Evolutionary conservation across 2,329 filamentous ascomycete species (phyloP).

Genomic region (Paecilomyces formosus): DNA sequence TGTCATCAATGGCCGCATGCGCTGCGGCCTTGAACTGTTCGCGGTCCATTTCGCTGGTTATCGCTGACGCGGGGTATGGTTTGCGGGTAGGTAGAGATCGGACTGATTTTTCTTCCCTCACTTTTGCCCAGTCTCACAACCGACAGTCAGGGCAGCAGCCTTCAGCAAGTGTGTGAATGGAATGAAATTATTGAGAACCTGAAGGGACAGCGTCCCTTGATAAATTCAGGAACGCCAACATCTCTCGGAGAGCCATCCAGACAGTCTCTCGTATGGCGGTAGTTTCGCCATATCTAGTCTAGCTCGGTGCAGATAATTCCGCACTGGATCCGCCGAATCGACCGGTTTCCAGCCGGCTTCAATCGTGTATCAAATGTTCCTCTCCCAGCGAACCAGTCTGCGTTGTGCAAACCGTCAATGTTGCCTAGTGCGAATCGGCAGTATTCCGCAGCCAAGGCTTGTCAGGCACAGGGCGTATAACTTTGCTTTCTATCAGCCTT

Average conservation of each 20-base stretch:
- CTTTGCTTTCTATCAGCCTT: not conserved
- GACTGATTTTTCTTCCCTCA: not conserved
- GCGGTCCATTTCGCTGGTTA: conserved; percentile 57
- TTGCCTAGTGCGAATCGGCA: not conserved
- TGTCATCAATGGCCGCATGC: conserved; percentile 72
- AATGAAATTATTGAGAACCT: not conserved
- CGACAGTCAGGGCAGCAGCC: not conserved
- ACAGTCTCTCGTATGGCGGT: not conserved
- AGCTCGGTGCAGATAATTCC: not conserved
- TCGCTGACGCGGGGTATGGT: not conserved
- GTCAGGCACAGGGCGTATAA: not conserved
- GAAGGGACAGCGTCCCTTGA: not conserved
- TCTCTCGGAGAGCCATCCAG: too few species aligned
- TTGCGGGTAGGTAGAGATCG: not conserved
- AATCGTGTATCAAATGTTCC: not conserved
- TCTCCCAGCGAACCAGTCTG: not conserved
- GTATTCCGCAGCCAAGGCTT: not conserved
- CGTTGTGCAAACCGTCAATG: not conserved
- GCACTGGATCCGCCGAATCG: not conserved
- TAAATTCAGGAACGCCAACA: too few species aligned
- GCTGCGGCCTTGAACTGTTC: conserved; percentile 71
- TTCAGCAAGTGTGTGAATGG: not conserved
- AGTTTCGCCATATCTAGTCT: not conserved
- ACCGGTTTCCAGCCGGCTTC: not conserved
- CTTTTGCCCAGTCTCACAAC: not conserved